Conservation (phyloP, 192 early-diverging fungal species). For the Rhizophagus prolifer region DNA sequence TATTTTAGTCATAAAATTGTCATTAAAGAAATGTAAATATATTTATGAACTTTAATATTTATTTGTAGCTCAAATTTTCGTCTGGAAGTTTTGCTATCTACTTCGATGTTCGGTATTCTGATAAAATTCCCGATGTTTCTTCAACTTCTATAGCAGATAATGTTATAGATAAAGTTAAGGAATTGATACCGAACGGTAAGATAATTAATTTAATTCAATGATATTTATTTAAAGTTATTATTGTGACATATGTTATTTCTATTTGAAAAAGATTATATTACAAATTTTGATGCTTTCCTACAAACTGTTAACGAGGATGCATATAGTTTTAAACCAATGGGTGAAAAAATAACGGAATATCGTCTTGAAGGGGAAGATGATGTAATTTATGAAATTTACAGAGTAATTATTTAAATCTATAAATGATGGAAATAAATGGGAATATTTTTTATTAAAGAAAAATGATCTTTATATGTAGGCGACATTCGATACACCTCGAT, state of each 20-base stretch:
- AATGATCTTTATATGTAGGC: constrained; percentile 38
- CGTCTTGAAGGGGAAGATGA: constrained; percentile 41
- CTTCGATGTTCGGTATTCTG: constrained; percentile 64
- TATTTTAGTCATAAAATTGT: neutral
- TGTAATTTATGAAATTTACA: constrained; percentile 68
- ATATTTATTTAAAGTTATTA: neutral
- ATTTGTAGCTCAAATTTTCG: constrained; percentile 66
- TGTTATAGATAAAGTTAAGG: constrained; percentile 54
- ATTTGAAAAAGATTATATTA: constrained; percentile 43
- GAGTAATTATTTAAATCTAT: constrained; percentile 38
- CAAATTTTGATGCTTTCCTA: constrained; percentile 65
- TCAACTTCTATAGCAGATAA: constrained; percentile 58
- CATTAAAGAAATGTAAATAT: neutral
- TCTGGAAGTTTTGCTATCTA: constrained; percentile 76
- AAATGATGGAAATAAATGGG: neutral
- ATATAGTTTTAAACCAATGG: constrained; percentile 69
- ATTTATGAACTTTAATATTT: neutral
- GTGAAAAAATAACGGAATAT: constrained; percentile 78
- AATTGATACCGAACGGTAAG: constrained; percentile 58
- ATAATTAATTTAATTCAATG: constrained; percentile 4
- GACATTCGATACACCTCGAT: constrained; percentile 63
- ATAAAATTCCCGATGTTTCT: constrained; percentile 56
- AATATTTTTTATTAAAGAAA: neutral
- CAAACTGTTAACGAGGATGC: constrained; percentile 61
- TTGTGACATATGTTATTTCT: neutral